Conservation (phyloP, 169 alveolate genomes). For the Cytauxzoon felis region DNA sequence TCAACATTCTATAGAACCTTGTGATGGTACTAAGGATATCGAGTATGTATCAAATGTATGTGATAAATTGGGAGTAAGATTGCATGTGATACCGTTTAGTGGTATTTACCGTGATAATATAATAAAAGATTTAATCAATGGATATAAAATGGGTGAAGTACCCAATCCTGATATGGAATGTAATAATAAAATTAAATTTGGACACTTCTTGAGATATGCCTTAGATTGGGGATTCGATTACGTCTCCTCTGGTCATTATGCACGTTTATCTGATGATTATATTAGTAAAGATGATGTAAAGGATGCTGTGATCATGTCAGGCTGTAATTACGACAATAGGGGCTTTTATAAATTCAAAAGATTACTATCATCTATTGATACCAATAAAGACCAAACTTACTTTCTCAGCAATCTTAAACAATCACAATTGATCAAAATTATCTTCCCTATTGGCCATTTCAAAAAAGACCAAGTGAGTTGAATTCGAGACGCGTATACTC, state of each 20-base stretch:
- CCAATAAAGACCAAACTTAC: slow-evolving; percentile 70
- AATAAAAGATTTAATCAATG: slow-evolving; percentile 33
- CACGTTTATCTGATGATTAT: slow-evolving; percentile 28
- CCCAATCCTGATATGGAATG: slow-evolving; percentile 77
- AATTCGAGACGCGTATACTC: neutral
- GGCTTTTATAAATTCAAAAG: slow-evolving; percentile 18
- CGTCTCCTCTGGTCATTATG: slow-evolving; percentile 77
- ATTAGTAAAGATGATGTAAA: neutral
- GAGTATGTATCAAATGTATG: slow-evolving; percentile 42
- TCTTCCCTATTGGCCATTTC: slow-evolving; percentile 63
- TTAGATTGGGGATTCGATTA: slow-evolving; percentile 45
- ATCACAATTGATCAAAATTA: slow-evolving; percentile 45
- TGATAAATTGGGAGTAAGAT: slow-evolving; percentile 39
- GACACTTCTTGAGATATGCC: slow-evolving; percentile 59
- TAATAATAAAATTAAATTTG: slow-evolving; percentile 68
- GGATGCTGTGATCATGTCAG: neutral
- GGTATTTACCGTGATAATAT: slow-evolving; percentile 59
- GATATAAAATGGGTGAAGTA: slow-evolving; percentile 64
- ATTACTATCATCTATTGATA: slow-evolving; percentile 21
- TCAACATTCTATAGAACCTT: slow-evolving; percentile 20
- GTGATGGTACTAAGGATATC: slow-evolving; percentile 61
- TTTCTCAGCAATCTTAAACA: slow-evolving; percentile 61
- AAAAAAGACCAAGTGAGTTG: slow-evolving; percentile 58
- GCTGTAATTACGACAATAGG: neutral
- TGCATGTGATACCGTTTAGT: slow-evolving; percentile 67